These are phyloP conservation scores for Obba rivulosa DNA, from an alignment of 768 basidiomycete species.

Conservation along the genomic window DNA sequence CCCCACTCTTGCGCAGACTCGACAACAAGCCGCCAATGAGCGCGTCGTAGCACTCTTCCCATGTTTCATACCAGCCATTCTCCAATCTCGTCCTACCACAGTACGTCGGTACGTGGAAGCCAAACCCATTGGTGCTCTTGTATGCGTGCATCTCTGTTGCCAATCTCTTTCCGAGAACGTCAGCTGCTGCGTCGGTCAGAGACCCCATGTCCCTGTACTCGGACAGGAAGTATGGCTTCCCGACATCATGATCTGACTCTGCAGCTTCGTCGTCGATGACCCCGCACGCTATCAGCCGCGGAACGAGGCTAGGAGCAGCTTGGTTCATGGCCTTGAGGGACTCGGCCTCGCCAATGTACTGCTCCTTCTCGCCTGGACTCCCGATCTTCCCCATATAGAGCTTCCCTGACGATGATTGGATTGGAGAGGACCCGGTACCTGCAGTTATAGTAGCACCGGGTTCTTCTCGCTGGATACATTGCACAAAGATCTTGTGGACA, in stretches of 20 bases:
- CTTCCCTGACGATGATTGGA: conserved; percentile 52
- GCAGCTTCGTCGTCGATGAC: conserved; percentile 22
- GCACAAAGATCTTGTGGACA: conserved; percentile 30
- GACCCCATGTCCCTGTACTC: conserved; percentile 61
- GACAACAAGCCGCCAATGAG: conserved; percentile 56
- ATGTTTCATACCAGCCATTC: conserved; percentile 70
- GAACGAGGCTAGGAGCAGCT: conserved; percentile 68
- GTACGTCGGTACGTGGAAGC: conserved; percentile 70
- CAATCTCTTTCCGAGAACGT: conserved; percentile 51
- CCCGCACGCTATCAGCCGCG: conserved; percentile 49
- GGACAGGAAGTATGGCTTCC: conserved; percentile 62
- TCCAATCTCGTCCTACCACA: conserved; percentile 67
- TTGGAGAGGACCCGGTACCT: conserved; percentile 30
- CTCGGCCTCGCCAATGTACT: conserved; percentile 63
- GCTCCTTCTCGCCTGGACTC: conserved; percentile 45
- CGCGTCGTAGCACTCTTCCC: conserved; percentile 63
- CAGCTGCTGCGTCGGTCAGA: conserved; percentile 42
- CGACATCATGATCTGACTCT: conserved; percentile 25
- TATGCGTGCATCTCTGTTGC: conserved; percentile 62
- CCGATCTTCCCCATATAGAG: conserved; percentile 64
- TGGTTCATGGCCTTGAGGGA: conserved; percentile 57
- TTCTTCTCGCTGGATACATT: conserved; percentile 43
- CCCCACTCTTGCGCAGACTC: conserved; percentile 37
- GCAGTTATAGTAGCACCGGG: conserved; percentile 43
- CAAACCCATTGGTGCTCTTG: conserved; percentile 53